These are phyloP conservation scores for Tuber microsphaerosporum DNA, from an alignment of 495 filamentous ascomycete genomes.

Conservation along the genomic window DNA sequence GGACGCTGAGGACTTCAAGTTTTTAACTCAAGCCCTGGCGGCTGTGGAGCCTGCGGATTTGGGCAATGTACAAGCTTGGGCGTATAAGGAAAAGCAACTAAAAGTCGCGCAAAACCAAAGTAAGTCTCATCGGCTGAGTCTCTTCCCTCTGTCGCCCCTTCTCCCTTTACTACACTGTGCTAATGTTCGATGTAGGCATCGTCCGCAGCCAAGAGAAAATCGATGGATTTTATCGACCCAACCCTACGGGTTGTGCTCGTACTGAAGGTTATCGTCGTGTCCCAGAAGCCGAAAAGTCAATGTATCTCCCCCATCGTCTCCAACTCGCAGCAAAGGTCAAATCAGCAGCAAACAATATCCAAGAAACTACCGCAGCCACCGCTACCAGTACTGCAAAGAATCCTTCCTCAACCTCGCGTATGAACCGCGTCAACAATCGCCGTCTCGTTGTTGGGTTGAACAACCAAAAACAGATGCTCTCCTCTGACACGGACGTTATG, in stretches of 20 bases:
- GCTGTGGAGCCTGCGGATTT: constrained; percentile 50
- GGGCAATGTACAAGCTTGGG: constrained; percentile 66
- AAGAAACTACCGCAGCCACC: constrained; percentile 20
- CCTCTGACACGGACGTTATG: constrained; percentile 77
- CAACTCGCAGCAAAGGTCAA: constrained; percentile 76
- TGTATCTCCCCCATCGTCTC: constrained; percentile 95
- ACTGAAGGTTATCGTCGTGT: constrained; percentile 93
- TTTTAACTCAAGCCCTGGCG: constrained; percentile 50
- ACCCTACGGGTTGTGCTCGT: constrained; percentile 71
- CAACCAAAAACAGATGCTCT: constrained; percentile 80
- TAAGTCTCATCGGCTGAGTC: constrained; percentile 31
- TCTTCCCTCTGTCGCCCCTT: constrained; percentile 11
- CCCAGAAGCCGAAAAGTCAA: constrained; percentile 90
- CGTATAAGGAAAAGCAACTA: constrained; percentile 84
- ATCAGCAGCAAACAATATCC: constrained; percentile 60
- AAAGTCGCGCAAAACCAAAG: constrained; percentile 56
- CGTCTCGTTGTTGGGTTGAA: constrained; percentile 89
- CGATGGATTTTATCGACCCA: constrained; percentile 85
- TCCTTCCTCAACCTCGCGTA: constrained; percentile 59
- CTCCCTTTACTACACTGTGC: constrained; percentile 23
- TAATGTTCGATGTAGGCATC: constrained; percentile 44
- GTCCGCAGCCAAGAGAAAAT: constrained; percentile 55
- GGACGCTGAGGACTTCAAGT: constrained; percentile 68
- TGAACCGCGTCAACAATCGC: constrained; percentile 89
- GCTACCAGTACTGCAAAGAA: constrained; percentile 29